phyloP scores from a whole-genome alignment of 23 red algal genomes.

The Chondrus crispus region DNA sequence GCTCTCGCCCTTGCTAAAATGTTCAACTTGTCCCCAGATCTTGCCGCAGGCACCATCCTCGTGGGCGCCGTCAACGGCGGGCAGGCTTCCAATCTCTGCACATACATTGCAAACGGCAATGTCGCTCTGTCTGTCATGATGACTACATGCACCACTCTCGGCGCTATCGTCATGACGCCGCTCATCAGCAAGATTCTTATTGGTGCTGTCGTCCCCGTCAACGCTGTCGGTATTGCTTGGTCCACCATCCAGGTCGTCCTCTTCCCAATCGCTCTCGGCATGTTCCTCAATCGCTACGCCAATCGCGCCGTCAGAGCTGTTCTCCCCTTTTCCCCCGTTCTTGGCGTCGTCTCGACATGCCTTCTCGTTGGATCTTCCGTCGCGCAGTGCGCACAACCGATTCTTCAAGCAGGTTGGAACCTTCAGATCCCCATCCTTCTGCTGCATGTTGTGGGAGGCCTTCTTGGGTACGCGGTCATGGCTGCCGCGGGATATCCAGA shows the following conservation, averaged over 20 bases:
- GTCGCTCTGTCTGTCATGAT: slow-evolving; percentile 95
- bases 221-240: slow-evolving; percentile 84
- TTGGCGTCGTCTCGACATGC: slow-evolving; percentile 87
- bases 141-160: slow-evolving; percentile 90
- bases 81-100: slow-evolving; percentile 92
- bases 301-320: slow-evolving; percentile 62
- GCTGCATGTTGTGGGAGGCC: slow-evolving; percentile 79
- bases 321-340: slow-evolving; percentile 83
- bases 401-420: slow-evolving; percentile 71
- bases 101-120: slow-evolving; percentile 94
- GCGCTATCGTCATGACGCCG: slow-evolving; percentile 96
- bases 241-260: slow-evolving; percentile 95
- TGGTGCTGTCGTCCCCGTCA: slow-evolving; percentile 88
- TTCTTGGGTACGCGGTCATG: slow-evolving; percentile 76
- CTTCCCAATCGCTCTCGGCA: slow-evolving; percentile 84
- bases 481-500: slow-evolving; percentile 71
- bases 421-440: slow-evolving; percentile 88
- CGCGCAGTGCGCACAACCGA: slow-evolving; percentile 76
- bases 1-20: slow-evolving; percentile 46
- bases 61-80: slow-evolving; percentile 96
- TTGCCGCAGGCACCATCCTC: slow-evolving; percentile 79
- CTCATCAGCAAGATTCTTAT: slow-evolving; percentile 85
- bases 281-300: slow-evolving; percentile 83
- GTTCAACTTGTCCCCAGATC: slow-evolving; percentile 62
- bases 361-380: slow-evolving; percentile 96